Percentiles rank a stretch among this genome's conserved stretches.
phyloP scores from a whole-genome alignment of 2,329 filamentous ascomycete species.

The Plectosphaerella plurivora region DNA sequence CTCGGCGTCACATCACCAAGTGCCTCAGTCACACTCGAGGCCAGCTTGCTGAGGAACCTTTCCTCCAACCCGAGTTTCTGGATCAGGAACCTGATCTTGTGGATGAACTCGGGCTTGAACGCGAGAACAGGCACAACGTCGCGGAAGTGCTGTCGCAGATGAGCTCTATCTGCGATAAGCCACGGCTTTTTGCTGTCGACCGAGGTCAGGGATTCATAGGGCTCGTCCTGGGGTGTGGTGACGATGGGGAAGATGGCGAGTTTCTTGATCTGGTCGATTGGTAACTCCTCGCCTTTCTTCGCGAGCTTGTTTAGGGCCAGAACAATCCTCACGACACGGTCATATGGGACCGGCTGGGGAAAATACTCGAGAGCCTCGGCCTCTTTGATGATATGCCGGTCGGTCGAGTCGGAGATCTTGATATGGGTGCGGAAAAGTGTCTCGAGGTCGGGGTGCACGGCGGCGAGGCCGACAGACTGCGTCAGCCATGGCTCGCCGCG shows the following conservation, averaged over 20 bases:
- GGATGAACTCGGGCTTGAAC: conserved; percentile 1
- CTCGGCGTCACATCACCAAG: background rate
- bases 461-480: conserved; percentile 1
- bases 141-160: conserved; percentile 1
- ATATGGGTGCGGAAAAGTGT: conserved; percentile 3
- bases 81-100: conserved; percentile 2
- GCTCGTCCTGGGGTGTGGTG: background rate
- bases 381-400: conserved; percentile 5
- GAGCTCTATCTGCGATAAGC: conserved; percentile 7
- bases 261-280: background rate
- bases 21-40: conserved; percentile 3
- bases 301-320: background rate
- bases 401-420: background rate
- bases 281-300: background rate
- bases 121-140: conserved; percentile 2
- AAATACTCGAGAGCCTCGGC: background rate
- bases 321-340: conserved; percentile 1
- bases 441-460: conserved; percentile 3
- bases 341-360: background rate
- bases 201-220: background rate
- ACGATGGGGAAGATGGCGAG: conserved; percentile 3
- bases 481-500: conserved; percentile 5
- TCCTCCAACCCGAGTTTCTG: background rate
- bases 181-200: background rate
- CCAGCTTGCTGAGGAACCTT: conserved; percentile 2